A percentile compares a stretch with the other conserved stretches of the same genome.
These are phyloP conservation scores for Tulasnella sp. DNA, from an alignment of 768 basidiomycete species.

Conservation along the genomic window DNA sequence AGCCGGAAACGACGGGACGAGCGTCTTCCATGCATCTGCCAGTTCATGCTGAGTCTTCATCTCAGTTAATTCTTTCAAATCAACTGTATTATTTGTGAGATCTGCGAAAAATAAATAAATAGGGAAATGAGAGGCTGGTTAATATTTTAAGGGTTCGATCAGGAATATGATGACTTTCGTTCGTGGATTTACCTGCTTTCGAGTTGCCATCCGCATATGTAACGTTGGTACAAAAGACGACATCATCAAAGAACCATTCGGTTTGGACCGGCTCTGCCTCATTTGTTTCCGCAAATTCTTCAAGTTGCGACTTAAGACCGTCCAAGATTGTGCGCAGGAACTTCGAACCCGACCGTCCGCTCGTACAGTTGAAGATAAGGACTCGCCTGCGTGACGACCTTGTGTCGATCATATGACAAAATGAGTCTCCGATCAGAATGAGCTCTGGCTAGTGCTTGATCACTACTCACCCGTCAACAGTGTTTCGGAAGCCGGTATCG, in stretches of 20 bases:
- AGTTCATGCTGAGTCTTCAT: constrained; percentile 71
- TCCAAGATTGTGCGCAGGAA: constrained; percentile 56
- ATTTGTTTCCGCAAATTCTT: background rate
- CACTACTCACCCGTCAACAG: constrained; percentile 14
- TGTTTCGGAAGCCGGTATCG: constrained; percentile 35
- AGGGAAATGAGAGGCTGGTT: background rate
- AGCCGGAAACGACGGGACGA: constrained; percentile 50
- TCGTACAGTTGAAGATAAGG: constrained; percentile 92
- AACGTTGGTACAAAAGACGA: constrained; percentile 93
- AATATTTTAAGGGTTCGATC: no score
- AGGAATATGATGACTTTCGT: no score
- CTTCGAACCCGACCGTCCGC: constrained; percentile 65
- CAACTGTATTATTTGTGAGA: constrained; percentile 57
- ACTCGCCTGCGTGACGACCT: constrained; percentile 35
- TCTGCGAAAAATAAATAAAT: constrained; percentile 45
- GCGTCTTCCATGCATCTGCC: constrained; percentile 56
- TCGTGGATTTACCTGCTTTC: constrained; percentile 63
- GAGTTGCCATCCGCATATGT: constrained; percentile 83
- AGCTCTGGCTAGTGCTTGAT: background rate
- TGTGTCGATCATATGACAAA: no score
- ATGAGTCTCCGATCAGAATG: no score
- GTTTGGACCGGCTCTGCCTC: constrained; percentile 28
- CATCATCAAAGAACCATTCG: constrained; percentile 60
- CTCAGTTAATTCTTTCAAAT: constrained; percentile 48
- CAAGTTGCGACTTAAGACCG: constrained; percentile 41